Conservation (phyloP, 306 rosid genomes). For the Pyrus communis region DNA sequence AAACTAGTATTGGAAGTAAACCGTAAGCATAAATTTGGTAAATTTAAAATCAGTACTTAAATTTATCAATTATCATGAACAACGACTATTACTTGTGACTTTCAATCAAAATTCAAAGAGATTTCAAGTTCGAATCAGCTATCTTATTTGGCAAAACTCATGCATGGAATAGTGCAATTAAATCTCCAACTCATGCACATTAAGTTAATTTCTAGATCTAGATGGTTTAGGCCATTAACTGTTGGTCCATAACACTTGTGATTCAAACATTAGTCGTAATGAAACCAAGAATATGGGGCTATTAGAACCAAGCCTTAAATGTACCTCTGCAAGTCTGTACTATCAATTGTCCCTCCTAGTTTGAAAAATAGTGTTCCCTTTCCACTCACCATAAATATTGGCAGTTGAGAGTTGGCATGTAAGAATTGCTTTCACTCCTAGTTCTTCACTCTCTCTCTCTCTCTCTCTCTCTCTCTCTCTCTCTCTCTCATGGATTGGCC, state of each 20-base stretch:
- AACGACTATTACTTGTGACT: no score
- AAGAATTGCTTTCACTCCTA: slow-evolving; percentile 1
- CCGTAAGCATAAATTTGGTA: not conserved
- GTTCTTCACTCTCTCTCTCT: slow-evolving; percentile 19
- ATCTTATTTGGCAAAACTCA: no score
- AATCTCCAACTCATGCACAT: not conserved
- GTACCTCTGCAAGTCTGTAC: slow-evolving; percentile 14
- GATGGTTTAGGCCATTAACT: not conserved
- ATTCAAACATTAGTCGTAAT: not conserved
- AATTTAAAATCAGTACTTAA: no score
- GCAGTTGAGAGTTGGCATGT: slow-evolving; percentile 58
- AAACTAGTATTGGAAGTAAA: not conserved
- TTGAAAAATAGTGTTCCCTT: not conserved
- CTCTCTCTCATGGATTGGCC: slow-evolving; percentile 44
- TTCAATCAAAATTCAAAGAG: no score
- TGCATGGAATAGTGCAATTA: no score
- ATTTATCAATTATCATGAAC: not conserved
- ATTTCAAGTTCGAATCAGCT: no score
- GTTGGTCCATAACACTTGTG: not conserved
- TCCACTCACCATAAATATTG: slow-evolving; percentile 36
- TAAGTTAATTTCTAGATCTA: not conserved
- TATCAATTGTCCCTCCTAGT: not conserved
- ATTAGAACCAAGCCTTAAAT: slow-evolving; percentile 9
- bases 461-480: slow-evolving; percentile 9
- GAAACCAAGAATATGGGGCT: not conserved